Percentiles rank a stretch among this genome's conserved stretches.
Evolutionary conservation across 345 rosid species (phyloP).

Genomic region (Syzygium oleosum): DNA sequence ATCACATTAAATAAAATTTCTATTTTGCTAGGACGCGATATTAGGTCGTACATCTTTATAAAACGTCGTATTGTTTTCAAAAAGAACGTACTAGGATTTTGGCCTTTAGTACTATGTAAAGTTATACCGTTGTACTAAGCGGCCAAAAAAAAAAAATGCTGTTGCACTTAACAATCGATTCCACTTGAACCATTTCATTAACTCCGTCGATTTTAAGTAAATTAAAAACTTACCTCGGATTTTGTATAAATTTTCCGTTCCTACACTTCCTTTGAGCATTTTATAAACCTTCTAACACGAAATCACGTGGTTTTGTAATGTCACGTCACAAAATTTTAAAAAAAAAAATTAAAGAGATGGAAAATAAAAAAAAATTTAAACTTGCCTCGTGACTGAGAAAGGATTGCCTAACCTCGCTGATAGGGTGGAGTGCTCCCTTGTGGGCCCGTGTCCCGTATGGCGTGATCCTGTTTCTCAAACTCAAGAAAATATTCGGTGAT

Average conservation of each 20-base stretch:
- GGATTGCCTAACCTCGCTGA: no score
- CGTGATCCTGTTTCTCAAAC: no score
- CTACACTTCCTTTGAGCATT: neutral
- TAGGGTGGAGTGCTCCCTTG: no score
- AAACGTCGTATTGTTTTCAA: neutral
- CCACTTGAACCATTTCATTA: no score
- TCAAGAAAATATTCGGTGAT: no score
- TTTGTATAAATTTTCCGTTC: neutral
- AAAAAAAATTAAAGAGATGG: neutral
- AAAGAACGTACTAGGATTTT: neutral
- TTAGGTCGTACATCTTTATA: neutral
- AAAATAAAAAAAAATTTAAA: no score
- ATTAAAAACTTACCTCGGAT: neutral
- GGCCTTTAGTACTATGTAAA: neutral
- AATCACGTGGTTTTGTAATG: neutral
- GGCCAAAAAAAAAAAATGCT: no score
- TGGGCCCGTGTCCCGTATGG: no score
- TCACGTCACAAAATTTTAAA: neutral
- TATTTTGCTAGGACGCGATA: neutral
- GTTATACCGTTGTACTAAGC: neutral
- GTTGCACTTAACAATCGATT: no score
- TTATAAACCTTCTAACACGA: neutral
- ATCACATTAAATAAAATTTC: neutral
- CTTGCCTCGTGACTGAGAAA: no score
- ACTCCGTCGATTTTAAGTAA: neutral